Evolutionary conservation across 257 asterid genomes (phyloP), one percentile per base, ranked within the genome.

Genomic region (Solanum medicagineum): DNA sequence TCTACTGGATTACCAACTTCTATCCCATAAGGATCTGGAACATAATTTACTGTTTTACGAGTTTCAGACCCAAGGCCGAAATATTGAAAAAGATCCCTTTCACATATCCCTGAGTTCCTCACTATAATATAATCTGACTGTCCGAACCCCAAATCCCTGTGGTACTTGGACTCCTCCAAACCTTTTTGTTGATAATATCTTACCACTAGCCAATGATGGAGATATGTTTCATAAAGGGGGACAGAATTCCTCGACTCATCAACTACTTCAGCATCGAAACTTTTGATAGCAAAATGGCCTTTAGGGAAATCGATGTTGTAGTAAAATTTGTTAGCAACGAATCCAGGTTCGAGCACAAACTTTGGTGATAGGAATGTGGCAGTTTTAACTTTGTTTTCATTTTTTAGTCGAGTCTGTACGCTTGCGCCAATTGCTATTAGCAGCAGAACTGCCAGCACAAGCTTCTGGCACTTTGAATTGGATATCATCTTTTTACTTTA

Each of bases 1-100:
- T 88, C 91, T 0, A 49, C 90, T 7, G 92, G 91, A 85, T 89
- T 91, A 20, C 98, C 98, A 12, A 92, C 85, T 86, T 91, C 97
- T 62, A 95, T 93, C 13, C 96, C 97, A 60, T 93, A 94, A 59
- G 98, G 98, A 65, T 90, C 97, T 0, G 98, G 99, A 49, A 94
- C 90, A 7, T 83, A 22, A 4, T 93, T 88, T 63, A 81, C 84
- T 9, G 99, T 96, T 81, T 80, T 89, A 10, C 98, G 91, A 8
- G 98, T 96, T 90, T 96, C 99, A 1, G 99, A 93, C 26, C 99
- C 99, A 1, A 96, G 93, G 83, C 99, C 98, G 55, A 94, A 96
- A 81, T 92, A 93, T 85, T 96, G 98, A 3, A 73, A 10, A 12
- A 93, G 93, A 9, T 89, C 93, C 14, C 26, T 8, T 11, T 83